These are phyloP conservation scores for Penicillium longicatenatum DNA, from an alignment of 495 filamentous ascomycete genomes.

Conservation along the genomic window DNA sequence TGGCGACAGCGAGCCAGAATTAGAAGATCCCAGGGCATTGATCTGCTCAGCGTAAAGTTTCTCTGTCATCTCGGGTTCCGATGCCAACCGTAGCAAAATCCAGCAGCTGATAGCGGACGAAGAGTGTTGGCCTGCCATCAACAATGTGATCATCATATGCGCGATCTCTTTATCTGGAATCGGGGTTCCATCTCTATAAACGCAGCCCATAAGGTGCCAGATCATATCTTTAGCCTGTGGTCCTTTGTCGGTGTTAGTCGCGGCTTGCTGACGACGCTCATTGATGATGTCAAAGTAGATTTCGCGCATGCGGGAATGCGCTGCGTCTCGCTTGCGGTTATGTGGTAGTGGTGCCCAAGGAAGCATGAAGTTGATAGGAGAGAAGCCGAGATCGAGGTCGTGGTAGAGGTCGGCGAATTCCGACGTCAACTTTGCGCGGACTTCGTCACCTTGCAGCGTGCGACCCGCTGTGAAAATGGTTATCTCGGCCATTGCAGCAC, in stretches of 20 bases:
- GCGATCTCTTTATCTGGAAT: conserved; percentile 81
- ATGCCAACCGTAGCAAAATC: conserved; percentile 79
- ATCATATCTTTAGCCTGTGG: conserved; percentile 65
- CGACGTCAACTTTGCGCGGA: conserved; percentile 68
- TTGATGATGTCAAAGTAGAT: conserved; percentile 79
- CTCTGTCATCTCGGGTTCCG: conserved; percentile 70
- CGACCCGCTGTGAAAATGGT: conserved; percentile 85
- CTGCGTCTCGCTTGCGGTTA: conserved; percentile 76
- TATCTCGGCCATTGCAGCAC: conserved; percentile 74
- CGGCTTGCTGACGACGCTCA: conserved; percentile 54
- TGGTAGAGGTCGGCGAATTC: conserved; percentile 74
- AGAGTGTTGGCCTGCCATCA: conserved; percentile 90
- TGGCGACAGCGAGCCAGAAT: conserved; percentile 48
- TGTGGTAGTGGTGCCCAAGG: conserved; percentile 85
- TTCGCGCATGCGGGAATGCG: conserved; percentile 72
- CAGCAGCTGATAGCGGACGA: conserved; percentile 79
- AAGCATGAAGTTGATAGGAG: conserved; percentile 80
- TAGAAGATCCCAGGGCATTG: conserved; percentile 58
- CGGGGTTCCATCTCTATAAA: conserved; percentile 70
- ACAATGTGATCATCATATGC: conserved; percentile 88
- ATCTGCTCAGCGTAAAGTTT: conserved; percentile 77
- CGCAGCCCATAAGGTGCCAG: conserved; percentile 77
- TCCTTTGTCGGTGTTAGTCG: conserved; percentile 22
- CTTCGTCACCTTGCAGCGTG: conserved; percentile 77
- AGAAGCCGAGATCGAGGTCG: conserved; percentile 83